Evolutionary conservation across 371 early-diverging fungal species (phyloP), one percentile per base, ranked within the genome.

Genomic region (Circinella umbellata): DNA sequence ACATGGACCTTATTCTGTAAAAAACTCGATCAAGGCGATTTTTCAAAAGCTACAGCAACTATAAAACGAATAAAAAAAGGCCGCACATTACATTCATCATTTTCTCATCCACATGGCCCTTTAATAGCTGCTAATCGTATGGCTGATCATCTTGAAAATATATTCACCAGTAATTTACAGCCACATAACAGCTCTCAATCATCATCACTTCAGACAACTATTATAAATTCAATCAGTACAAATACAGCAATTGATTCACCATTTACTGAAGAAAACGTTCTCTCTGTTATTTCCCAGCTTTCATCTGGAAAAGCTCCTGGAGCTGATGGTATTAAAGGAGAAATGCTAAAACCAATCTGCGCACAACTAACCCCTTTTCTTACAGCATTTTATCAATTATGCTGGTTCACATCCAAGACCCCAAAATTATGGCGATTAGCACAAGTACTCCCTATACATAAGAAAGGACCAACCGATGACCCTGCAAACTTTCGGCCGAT

Each of bases 401-500:
- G 59, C 46, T 57, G 57, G 55, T 36, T 14, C 7, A 42, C 27
- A 3, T 64, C 53, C 3, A 49, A 4, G 54, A 69, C 61, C 1
- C 69, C 73, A 20, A 6, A 37, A 14, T 39, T 18, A 4, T 72
- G 72, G 70, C 20, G 66, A 0, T 5, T 51, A 9, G 64, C 75
- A 4, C 71, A 71, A 38, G 67, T 71, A 4, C 36, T 71, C 34
- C 68, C 78, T 0, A 70, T 77, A 7, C 51, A 66, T 20, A 77
- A 74, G 60, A 73, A 74, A 48, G 74, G 70, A 10, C 53, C 17
- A 27, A 6, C 61, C 10, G 60, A 60, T 42, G 62, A 72, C 34
- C 72, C 77, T 17, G 64, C 62, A 27, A 74, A 70, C 54, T 70
- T 60, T 51, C 20, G 74, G 0, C 74, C 70, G 1, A 74, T 74